Evolutionary conservation across 169 alveolate species (phyloP).

Genomic region (Eimeria praecox): DNA sequence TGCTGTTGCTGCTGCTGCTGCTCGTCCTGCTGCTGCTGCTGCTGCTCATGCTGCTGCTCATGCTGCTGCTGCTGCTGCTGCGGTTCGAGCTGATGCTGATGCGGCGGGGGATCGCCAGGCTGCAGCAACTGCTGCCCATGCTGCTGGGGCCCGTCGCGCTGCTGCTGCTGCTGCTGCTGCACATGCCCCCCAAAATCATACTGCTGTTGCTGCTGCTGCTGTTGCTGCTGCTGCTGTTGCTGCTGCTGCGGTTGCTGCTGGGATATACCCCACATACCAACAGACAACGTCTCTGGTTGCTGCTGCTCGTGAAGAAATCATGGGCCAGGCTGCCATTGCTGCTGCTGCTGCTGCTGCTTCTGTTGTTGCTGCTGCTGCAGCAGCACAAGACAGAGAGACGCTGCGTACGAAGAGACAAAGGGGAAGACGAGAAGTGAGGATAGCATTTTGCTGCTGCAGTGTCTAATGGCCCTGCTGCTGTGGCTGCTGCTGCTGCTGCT

Average conservation of each 20-base stretch:
- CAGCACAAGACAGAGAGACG: not conserved
- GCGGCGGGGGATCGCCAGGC: not conserved
- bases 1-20: too few species aligned
- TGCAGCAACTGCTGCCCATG: constrained; percentile 15
- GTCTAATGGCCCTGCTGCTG: constrained; percentile 1
- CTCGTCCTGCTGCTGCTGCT: too few species aligned
- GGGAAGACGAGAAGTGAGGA: not conserved
- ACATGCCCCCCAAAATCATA: not conserved
- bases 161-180: constrained; percentile 51
- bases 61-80: not conserved
- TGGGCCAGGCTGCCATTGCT: not conserved
- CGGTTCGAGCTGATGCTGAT: not conserved
- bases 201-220: constrained; percentile 8
- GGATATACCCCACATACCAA: not conserved
- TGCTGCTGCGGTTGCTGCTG: not conserved
- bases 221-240: too few species aligned
- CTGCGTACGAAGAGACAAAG: not conserved
- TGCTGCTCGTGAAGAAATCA: not conserved
- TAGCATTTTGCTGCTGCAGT: constrained; percentile 29
- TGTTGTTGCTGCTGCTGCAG: constrained; percentile 1
- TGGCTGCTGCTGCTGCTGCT: constrained; percentile 33
- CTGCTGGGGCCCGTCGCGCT: too few species aligned
- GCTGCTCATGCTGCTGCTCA: constrained; percentile 21
- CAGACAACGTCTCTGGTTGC: not conserved
- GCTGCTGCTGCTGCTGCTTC: constrained; percentile 36